Evolutionary conservation across 2,329 filamentous ascomycete species (phyloP).

Genomic region (Alternaria sp.): DNA sequence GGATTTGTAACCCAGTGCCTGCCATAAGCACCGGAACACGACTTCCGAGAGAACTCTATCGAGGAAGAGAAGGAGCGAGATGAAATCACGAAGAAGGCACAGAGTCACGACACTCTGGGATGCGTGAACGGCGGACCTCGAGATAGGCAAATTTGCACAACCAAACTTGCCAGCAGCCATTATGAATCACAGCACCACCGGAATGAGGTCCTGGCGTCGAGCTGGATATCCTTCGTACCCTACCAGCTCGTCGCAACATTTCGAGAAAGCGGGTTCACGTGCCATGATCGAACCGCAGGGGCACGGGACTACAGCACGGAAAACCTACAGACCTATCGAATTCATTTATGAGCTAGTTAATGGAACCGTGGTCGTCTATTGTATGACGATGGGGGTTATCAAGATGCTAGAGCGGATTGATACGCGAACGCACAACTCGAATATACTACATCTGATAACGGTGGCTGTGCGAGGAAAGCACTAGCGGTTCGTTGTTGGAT

Average conservation of each 20-base stretch:
- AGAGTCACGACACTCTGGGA: background rate
- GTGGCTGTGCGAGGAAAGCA: background rate
- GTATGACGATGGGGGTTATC: background rate
- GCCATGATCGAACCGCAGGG: background rate
- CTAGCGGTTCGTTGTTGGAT: background rate
- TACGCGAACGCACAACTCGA: background rate
- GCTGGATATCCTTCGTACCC: background rate
- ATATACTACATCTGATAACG: background rate
- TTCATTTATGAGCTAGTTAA: background rate
- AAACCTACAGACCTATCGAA: background rate
- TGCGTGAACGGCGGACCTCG: background rate
- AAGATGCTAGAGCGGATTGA: background rate
- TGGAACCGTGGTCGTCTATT: background rate
- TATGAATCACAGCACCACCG: background rate
- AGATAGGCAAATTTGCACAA: background rate
- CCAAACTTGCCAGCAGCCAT: background rate
- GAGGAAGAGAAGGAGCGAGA: background rate
- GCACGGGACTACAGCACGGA: background rate
- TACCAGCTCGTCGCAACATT: background rate
- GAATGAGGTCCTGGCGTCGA: background rate
- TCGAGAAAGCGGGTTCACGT: background rate
- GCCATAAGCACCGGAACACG: background rate
- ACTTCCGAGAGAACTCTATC: background rate
- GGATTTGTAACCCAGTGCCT: background rate
- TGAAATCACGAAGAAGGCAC: background rate